A percentile compares a stretch with the other conserved stretches of the same genome.
phyloP scores from a whole-genome alignment of 805 yeast species.

The Candida ascalaphidarum region DNA sequence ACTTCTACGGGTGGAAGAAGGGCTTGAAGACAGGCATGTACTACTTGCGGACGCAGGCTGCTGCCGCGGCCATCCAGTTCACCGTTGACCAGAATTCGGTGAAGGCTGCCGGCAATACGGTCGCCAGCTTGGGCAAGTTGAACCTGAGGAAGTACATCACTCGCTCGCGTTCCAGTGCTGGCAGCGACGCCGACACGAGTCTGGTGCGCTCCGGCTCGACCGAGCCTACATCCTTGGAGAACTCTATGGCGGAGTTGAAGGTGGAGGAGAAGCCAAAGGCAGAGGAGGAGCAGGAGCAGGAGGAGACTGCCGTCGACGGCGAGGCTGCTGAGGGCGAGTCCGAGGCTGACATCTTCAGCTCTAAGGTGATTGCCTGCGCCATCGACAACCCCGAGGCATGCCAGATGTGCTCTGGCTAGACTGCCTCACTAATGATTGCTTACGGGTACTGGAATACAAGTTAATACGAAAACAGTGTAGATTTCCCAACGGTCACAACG shows the following conservation, averaged over 20 bases:
- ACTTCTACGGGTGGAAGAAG: conserved; percentile 97
- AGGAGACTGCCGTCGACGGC: conserved; percentile 1
- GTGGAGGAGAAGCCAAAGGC: conserved; percentile 16
- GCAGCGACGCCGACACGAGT: conserved; percentile 13
- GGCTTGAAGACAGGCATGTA: conserved; percentile 99
- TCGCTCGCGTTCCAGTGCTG: conserved; percentile 6
- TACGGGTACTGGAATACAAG: too few relatives aligned
- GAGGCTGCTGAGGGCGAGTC: conserved; percentile 13
- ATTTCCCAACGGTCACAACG: too few relatives aligned
- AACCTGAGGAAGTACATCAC: conserved; percentile 29
- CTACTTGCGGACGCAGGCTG: conserved; percentile 95
- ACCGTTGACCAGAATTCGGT: conserved; percentile 37
- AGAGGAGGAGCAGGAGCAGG: conserved; percentile 6
- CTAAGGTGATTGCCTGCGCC: conserved; percentile 93
- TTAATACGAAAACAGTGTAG: too few relatives aligned
- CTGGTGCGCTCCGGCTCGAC: conserved; percentile 22
- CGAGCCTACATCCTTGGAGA: conserved; percentile 35
- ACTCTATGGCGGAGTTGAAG: conserved; percentile 38
- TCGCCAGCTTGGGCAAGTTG: conserved; percentile 30
- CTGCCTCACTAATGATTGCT: too few relatives aligned
- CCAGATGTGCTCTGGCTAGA: conserved; percentile 95
- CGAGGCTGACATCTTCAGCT: conserved; percentile 80
- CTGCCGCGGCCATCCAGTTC: conserved; percentile 93
- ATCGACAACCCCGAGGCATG: conserved; percentile 96
- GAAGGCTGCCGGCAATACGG: conserved; percentile 27